Evolutionary conservation across 2,329 filamentous ascomycete species (phyloP).

Genomic region (Botrytis aclada): DNA sequence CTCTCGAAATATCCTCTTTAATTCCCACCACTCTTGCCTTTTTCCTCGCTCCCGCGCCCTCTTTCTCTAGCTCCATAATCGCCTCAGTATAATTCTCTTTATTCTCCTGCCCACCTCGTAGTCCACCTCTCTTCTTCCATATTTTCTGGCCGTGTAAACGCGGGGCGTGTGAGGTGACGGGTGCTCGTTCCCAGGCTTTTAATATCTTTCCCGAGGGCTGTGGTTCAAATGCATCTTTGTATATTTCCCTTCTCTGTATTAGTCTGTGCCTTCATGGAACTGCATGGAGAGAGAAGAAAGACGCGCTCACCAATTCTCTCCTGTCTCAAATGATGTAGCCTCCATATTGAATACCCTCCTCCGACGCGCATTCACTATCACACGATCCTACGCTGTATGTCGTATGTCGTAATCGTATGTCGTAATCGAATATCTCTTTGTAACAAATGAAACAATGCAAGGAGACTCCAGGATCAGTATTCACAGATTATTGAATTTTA

Average conservation of each 20-base stretch:
- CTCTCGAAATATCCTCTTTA: slow-evolving; percentile 38
- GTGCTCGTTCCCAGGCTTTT: slow-evolving; percentile 36
- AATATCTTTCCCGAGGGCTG: slow-evolving; percentile 23
- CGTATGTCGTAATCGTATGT: neutral
- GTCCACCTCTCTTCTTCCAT: slow-evolving; percentile 33
- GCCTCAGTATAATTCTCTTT: slow-evolving; percentile 30
- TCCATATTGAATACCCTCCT: slow-evolving; percentile 7
- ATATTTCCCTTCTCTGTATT: slow-evolving; percentile 30
- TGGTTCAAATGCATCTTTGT: slow-evolving; percentile 34
- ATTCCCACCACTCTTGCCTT: slow-evolving; percentile 31
- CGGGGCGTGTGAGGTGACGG: slow-evolving; percentile 35
- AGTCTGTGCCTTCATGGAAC: neutral
- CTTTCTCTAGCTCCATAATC: slow-evolving; percentile 38
- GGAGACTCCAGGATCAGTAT: neutral
- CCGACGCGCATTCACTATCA: neutral
- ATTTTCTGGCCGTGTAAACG: slow-evolving; percentile 37
- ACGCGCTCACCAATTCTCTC: slow-evolving; percentile 24
- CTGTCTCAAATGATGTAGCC: slow-evolving; percentile 8
- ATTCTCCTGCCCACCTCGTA: slow-evolving; percentile 18
- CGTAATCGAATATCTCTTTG: neutral
- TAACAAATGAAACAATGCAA: neutral
- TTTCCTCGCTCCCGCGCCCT: slow-evolving; percentile 40
- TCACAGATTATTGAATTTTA: slow-evolving; percentile 1
- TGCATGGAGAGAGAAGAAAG: neutral
- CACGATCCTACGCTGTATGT: neutral